phyloP scores from a whole-genome alignment of 768 basidiomycete genomes.

The Termitomyces titanicus region DNA sequence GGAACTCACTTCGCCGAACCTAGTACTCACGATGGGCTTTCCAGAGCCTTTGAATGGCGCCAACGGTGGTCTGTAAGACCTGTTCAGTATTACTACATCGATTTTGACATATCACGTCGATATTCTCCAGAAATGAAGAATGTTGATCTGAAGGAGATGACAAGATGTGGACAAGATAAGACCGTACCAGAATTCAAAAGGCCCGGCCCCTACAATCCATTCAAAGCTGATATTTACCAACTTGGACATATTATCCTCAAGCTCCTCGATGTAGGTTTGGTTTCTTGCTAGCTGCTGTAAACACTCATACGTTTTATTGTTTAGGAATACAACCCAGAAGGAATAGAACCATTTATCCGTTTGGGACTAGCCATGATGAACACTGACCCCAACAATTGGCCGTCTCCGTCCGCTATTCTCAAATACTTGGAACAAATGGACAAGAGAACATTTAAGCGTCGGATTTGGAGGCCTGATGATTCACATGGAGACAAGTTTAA shows the following conservation, averaged over 20 bases:
- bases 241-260: not conserved
- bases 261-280: not conserved
- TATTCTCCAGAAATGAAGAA: too few species aligned
- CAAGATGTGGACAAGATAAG: too few species aligned
- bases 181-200: not conserved
- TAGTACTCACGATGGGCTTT: not conserved
- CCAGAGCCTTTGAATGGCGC: not conserved
- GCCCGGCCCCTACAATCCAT: not conserved
- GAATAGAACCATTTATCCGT: not conserved
- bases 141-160: not conserved
- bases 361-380: not conserved
- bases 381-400: not conserved
- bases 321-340: not conserved
- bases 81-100: slow-evolving; percentile 3
- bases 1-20: not conserved
- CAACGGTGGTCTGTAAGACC: slow-evolving; percentile 9
- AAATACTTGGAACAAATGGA: not conserved
- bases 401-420: not conserved
- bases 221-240: not conserved
- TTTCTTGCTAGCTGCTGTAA: not conserved
- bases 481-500: not conserved
- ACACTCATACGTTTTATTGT: not conserved
- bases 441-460: not conserved
- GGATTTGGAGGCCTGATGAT: not conserved
- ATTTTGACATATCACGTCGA: too few species aligned